These are phyloP conservation scores for Rhodomyrtus psidioides DNA, from an alignment of 441 rosid genomes.

Conservation along the genomic window DNA sequence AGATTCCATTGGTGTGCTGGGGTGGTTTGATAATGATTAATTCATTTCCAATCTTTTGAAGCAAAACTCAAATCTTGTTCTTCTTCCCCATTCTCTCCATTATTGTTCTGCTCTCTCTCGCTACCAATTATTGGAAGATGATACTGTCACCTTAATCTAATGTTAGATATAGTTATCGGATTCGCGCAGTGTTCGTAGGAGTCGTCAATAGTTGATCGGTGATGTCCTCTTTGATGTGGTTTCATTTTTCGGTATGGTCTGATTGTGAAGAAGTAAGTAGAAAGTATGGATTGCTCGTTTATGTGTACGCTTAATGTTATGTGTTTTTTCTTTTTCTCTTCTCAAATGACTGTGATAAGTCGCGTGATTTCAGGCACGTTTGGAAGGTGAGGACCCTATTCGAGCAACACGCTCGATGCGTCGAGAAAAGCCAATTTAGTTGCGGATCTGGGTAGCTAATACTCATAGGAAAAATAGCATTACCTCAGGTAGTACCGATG, in stretches of 20 bases:
- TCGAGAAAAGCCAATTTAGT: no score
- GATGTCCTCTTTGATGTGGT: neutral
- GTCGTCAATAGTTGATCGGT: neutral
- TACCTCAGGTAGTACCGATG: no score
- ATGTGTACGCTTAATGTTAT: neutral
- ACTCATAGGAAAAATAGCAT: no score
- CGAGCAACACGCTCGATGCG: neutral
- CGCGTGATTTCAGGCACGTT: neutral
- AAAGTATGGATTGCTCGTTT: neutral
- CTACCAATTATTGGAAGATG: neutral
- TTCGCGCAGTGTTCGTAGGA: neutral
- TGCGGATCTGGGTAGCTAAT: no score
- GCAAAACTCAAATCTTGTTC: neutral
- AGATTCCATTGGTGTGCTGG: neutral
- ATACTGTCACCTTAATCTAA: neutral
- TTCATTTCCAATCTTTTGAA: neutral
- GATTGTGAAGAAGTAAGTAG: neutral
- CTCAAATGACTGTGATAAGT: neutral
- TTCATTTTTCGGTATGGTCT: neutral
- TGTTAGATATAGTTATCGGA: neutral
- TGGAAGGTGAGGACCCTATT: neutral
- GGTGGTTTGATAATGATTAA: neutral
- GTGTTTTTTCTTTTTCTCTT: neutral
- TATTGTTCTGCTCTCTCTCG: neutral
- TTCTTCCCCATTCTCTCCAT: neutral